A percentile compares a stretch with the other conserved stretches of the same genome.
These are phyloP conservation scores for Thalassiosira hispida DNA, from an alignment of 352 stramenopile species.

Conservation along the genomic window DNA sequence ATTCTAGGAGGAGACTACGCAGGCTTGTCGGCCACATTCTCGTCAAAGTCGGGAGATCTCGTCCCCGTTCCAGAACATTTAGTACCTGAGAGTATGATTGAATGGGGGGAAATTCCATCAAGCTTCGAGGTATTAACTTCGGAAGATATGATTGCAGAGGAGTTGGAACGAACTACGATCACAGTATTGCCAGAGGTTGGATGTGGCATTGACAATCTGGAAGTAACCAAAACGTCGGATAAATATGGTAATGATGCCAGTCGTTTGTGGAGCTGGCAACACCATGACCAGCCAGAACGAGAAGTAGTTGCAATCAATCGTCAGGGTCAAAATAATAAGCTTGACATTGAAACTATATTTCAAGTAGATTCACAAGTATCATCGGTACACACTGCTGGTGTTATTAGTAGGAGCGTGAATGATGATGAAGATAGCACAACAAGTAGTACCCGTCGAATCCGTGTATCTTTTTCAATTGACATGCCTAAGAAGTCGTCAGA, in stretches of 20 bases:
- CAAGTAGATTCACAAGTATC: conserved; percentile 22
- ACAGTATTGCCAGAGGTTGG: conserved; percentile 72
- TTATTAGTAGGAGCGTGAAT: conserved; percentile 3
- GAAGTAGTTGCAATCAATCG: conserved; percentile 34
- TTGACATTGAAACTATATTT: conserved; percentile 65
- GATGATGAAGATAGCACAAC: background rate
- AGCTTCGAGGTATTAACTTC: conserved; percentile 70
- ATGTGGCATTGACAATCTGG: conserved; percentile 79
- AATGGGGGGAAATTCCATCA: conserved; percentile 77
- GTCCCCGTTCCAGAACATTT: conserved; percentile 73
- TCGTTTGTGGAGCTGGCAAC: background rate
- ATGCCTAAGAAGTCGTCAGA: background rate
- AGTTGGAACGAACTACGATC: conserved; percentile 50
- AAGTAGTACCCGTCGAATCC: conserved; percentile 45
- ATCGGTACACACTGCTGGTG: background rate
- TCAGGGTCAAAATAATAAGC: conserved; percentile 16
- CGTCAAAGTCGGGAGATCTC: conserved; percentile 45
- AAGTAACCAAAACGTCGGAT: conserved; percentile 61
- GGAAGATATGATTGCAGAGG: conserved; percentile 46
- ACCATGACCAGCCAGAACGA: conserved; percentile 23
- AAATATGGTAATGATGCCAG: conserved; percentile 14
- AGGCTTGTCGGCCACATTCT: conserved; percentile 71
- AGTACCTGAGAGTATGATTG: conserved; percentile 63
- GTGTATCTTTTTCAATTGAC: conserved; percentile 49
- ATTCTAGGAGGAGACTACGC: conserved; percentile 70